Evolutionary conservation across 345 rosid genomes (phyloP).

Genomic region (Populus nigra): DNA sequence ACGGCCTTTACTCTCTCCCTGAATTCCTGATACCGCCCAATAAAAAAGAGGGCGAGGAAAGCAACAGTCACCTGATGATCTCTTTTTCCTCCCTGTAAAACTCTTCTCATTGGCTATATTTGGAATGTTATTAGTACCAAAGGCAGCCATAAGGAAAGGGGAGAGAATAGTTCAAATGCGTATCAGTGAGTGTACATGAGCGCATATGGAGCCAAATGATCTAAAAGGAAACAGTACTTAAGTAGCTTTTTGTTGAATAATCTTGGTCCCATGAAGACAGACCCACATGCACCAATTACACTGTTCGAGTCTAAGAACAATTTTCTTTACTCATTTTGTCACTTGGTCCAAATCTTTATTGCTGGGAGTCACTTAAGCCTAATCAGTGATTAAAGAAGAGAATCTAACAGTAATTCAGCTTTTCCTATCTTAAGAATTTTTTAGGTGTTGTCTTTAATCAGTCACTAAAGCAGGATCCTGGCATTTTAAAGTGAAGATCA

Average conservation of each 20-base stretch:
- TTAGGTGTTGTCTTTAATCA: background rate
- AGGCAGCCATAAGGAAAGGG: background rate
- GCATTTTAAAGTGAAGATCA: conserved; percentile 14
- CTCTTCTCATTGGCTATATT: background rate
- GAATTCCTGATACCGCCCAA: conserved; percentile 13
- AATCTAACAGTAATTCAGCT: conserved; percentile 7
- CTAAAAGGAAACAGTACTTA: background rate
- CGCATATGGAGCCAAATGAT: background rate
- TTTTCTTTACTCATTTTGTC: conserved; percentile 6
- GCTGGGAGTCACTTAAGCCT: conserved; percentile 17
- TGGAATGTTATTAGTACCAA: background rate
- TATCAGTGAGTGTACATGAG: background rate
- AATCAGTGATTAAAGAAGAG: conserved; percentile 8
- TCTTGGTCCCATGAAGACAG: conserved; percentile 6
- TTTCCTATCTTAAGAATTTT: background rate
- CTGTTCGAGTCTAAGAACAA: conserved; percentile 11
- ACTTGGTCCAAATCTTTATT: conserved; percentile 4
- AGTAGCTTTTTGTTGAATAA: background rate
- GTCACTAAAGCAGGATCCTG: conserved; percentile 7
- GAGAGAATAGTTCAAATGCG: background rate
- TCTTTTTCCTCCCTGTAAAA: background rate
- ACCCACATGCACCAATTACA: background rate
- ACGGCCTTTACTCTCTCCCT: conserved; percentile 6
- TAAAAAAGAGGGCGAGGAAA: conserved; percentile 7
- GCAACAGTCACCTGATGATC: conserved; percentile 12